A percentile compares a stretch with the other conserved stretches of the same genome.
Conservation (phyloP, 2,329 filamentous ascomycete genomes). For the Arthrobotrys sphaeroides region DNA sequence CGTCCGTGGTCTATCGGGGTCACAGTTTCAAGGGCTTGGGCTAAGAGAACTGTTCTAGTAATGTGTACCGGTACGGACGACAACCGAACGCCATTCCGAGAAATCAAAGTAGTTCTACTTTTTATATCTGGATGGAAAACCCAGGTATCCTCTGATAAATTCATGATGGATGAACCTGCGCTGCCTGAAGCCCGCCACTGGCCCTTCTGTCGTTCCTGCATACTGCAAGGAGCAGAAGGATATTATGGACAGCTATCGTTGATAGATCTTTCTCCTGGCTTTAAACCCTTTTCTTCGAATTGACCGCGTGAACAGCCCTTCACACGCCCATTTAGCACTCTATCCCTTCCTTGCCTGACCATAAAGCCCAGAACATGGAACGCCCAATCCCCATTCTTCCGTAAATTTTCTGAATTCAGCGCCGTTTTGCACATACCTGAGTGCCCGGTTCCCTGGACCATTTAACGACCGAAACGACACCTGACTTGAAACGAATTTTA, state of each 20-base stretch:
- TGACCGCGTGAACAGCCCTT: not conserved
- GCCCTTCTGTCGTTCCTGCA: slow-evolving; percentile 28
- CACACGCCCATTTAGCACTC: not conserved
- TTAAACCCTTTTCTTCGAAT: not conserved
- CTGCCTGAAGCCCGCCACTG: slow-evolving; percentile 36
- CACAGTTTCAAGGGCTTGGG: slow-evolving; percentile 42
- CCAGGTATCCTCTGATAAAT: slow-evolving; percentile 15
- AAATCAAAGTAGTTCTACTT: slow-evolving; percentile 30
- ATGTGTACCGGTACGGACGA: slow-evolving; percentile 29
- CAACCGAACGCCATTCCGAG: slow-evolving; percentile 46
- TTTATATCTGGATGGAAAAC: slow-evolving; percentile 11
- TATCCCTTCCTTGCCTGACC: slow-evolving; percentile 21
- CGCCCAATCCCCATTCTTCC: slow-evolving; percentile 47
- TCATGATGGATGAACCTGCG: slow-evolving; percentile 20
- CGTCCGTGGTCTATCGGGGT: slow-evolving; percentile 36
- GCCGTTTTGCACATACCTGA: slow-evolving; percentile 21
- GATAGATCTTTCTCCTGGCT: slow-evolving; percentile 31
- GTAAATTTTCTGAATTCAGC: slow-evolving; percentile 37
- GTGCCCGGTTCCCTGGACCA: slow-evolving; percentile 7
- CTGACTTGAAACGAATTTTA: not conserved
- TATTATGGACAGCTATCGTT: slow-evolving; percentile 24
- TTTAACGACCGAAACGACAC: not conserved
- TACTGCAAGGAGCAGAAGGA: slow-evolving; percentile 40
- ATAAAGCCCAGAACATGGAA: slow-evolving; percentile 44
- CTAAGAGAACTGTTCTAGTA: slow-evolving; percentile 14